phyloP scores from a whole-genome alignment of 768 basidiomycete species.

The Trametes coccinea region DNA sequence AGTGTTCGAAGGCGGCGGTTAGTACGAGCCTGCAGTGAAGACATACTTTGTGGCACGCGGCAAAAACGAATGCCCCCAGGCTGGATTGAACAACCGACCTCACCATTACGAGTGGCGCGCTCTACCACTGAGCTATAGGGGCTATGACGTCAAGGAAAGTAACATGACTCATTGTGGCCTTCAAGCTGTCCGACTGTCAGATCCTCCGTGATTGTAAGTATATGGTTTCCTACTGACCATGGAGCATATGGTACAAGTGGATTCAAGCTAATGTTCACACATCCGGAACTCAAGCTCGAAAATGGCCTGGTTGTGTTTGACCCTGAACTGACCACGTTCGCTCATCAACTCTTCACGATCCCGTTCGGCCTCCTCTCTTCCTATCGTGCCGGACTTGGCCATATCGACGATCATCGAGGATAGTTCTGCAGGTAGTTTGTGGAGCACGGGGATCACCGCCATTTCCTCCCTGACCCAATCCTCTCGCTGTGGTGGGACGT shows the following conservation, averaged over 20 bases:
- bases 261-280: neutral
- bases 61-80: constrained; percentile 9
- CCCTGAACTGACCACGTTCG: neutral
- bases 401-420: constrained; percentile 11
- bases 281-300: neutral
- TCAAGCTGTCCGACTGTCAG: too few relatives aligned
- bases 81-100: constrained; percentile 26
- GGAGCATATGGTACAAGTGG: neutral
- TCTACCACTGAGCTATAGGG: constrained; percentile 24
- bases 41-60: too few relatives aligned
- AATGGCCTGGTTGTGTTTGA: neutral
- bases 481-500: constrained; percentile 35
- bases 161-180: too few relatives aligned
- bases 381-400: neutral
- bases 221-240: neutral
- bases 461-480: constrained; percentile 25
- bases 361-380: neutral
- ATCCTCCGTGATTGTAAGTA: too few relatives aligned
- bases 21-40: too few relatives aligned
- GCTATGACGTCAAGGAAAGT: neutral
- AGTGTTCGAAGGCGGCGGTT: too few relatives aligned
- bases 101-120: constrained; percentile 26
- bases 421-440: constrained; percentile 21
- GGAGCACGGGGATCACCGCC: neutral
- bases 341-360: neutral